Conservation (phyloP, 352 stramenopile genomes). For the Phytophthora nicotianae region DNA sequence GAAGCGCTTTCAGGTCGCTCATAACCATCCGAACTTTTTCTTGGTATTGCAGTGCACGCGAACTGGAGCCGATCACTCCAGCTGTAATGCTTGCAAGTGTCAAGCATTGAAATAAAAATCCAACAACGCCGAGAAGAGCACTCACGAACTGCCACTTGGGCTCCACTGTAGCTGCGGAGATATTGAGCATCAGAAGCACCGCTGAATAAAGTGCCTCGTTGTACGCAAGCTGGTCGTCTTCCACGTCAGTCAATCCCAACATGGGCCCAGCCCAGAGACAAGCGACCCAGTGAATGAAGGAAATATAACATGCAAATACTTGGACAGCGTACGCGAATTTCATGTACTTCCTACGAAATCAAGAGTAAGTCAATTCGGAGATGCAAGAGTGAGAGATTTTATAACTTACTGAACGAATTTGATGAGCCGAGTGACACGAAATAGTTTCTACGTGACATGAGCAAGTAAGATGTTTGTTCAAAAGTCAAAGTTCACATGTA, state of each 20-base stretch:
- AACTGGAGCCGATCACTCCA: constrained; percentile 51
- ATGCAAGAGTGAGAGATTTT: not conserved
- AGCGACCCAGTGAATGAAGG: constrained; percentile 66
- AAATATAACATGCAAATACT: constrained; percentile 59
- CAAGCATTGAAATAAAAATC: constrained; percentile 58
- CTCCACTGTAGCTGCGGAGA: constrained; percentile 44
- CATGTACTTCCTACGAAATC: constrained; percentile 57
- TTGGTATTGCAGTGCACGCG: constrained; percentile 61
- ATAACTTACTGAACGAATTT: constrained; percentile 67
- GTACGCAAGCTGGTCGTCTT: constrained; percentile 49
- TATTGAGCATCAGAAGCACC: constrained; percentile 55
- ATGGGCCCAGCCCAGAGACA: constrained; percentile 53
- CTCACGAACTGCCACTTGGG: constrained; percentile 47
- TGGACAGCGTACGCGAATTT: constrained; percentile 65
- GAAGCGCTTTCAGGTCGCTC: constrained; percentile 66
- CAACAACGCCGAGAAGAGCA: constrained; percentile 47
- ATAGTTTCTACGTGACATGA: constrained; percentile 57
- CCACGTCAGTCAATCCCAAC: constrained; percentile 32
- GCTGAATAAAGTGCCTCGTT: constrained; percentile 53
- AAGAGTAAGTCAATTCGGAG: not conserved
- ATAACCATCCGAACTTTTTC: constrained; percentile 67
- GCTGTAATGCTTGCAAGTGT: constrained; percentile 59
- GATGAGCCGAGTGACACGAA: constrained; percentile 60
- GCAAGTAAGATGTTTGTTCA: constrained; percentile 2
- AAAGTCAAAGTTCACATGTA: not conserved